Base-by-base conservation (phyloP, 805 yeast species). In the Candida gorgasii region DNA sequence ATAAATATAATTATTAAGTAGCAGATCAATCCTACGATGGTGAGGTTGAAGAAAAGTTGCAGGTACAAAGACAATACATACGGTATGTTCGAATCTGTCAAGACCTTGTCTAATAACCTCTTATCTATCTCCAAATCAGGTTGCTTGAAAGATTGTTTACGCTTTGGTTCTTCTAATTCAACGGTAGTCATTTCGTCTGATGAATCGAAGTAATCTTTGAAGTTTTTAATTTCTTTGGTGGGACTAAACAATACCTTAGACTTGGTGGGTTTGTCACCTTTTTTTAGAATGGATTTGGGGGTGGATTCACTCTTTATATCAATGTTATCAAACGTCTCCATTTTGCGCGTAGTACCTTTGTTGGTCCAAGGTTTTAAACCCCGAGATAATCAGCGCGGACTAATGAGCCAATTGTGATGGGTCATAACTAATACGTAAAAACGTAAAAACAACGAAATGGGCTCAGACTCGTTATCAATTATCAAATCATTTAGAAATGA, bases 31-130 rank as follows among this genome's bases (percentile, higher is more conserved):
- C 75, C 57, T 16, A 80, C 67, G 30, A 87, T 62, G 3, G 75
- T 53, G 1, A 76, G 57, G 50, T 87, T 85, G 61, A 83, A 73
- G 1, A 76, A 41, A 2, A 87, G 67, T 52, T 85, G 92, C 9
- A 86, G 61, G 53, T 84, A 87, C 22, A 82, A 54, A 17, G 84
- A 78, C 13, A 82, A 54, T 8, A 80, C 71, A 46, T 75, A 75
- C 0, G 90, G 90, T 8, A 71, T 51, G 30, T 63, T 63, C 3
- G 82, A 79, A 44, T 78, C 79, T 11, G 57, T 14, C 29, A 28
- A 40, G 5, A 42, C 20, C 29, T 43, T 13, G 14, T 42, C 39
- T 9, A 46, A 23, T 1, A 43, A 22, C 6, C 26, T 18, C 29
- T 41, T 8, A 17, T 41, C 32, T 2, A 40, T 24, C 8, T 23